phyloP scores from a whole-genome alignment of 768 basidiomycete genomes.

The Naematelia aurantialba region DNA sequence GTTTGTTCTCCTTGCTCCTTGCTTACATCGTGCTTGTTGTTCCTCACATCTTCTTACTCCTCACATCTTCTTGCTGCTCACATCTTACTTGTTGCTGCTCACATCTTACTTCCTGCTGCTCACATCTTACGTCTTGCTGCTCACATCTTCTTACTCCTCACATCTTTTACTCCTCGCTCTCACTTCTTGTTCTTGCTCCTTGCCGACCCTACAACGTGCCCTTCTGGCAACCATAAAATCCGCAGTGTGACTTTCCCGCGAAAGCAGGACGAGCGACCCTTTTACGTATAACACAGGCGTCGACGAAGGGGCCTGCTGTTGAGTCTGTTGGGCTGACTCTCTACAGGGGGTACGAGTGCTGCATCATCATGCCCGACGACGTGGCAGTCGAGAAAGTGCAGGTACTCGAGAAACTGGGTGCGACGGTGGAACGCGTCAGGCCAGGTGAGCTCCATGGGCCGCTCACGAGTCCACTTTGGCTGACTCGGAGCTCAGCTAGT shows the following conservation, averaged over 20 bases:
- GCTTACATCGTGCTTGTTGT: no score
- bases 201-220: no score
- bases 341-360: slow-evolving; percentile 77
- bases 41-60: no score
- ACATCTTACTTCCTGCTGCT: neutral
- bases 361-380: slow-evolving; percentile 55
- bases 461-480: neutral
- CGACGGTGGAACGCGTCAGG: slow-evolving; percentile 67
- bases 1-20: slow-evolving; percentile 52
- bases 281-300: no score
- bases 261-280: no score
- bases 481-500: slow-evolving; percentile 58
- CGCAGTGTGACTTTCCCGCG: no score
- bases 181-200: no score
- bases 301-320: no score
- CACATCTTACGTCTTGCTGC: no score
- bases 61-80: neutral
- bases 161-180: no score
- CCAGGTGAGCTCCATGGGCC: slow-evolving; percentile 26
- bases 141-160: neutral
- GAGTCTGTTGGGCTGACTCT: slow-evolving; percentile 7
- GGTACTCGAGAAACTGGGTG: slow-evolving; percentile 75
- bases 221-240: no score
- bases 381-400: slow-evolving; percentile 85
- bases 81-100: no score